These are phyloP conservation scores for Pleurotus platypus DNA, from an alignment of 768 basidiomycete genomes.

Conservation along the genomic window DNA sequence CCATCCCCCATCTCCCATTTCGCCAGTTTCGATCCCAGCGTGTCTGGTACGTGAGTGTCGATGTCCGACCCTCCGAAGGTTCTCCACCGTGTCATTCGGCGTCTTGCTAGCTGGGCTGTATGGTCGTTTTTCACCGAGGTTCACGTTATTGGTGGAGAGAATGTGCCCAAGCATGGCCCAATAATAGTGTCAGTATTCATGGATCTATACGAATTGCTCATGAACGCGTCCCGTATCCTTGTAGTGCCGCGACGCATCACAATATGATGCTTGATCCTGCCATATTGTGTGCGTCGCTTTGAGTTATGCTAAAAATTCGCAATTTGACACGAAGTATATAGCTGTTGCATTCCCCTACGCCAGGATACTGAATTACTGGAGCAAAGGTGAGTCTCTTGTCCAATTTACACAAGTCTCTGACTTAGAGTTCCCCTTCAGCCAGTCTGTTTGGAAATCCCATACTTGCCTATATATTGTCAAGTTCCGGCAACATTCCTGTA, in stretches of 20 bases:
- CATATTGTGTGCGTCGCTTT: conserved; percentile 60
- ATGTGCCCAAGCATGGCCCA: conserved; percentile 86
- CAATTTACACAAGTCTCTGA: neutral
- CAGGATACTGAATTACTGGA: conserved; percentile 88
- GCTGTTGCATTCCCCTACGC: conserved; percentile 80
- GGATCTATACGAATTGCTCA: neutral
- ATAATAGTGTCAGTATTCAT: conserved; percentile 78
- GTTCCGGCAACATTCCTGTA: conserved; percentile 97
- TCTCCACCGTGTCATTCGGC: conserved; percentile 69
- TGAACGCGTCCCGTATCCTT: neutral
- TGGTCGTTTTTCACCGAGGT: conserved; percentile 88
- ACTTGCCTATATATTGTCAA: conserved; percentile 68
- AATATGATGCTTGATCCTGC: conserved; percentile 95
- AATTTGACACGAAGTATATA: conserved; percentile 24
- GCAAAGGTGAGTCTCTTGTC: conserved; percentile 62
- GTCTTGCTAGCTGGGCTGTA: conserved; percentile 69
- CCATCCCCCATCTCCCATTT: too few species aligned
- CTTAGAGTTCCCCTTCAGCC: conserved; percentile 33
- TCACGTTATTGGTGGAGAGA: conserved; percentile 81
- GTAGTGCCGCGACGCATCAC: conserved; percentile 81
- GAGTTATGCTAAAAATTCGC: conserved; percentile 10
- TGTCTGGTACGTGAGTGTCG: neutral
- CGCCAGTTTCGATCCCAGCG: too few species aligned
- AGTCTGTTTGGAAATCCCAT: conserved; percentile 79
- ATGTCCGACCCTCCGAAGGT: conserved; percentile 34